Base-by-base conservation (phyloP, 495 filamentous ascomycete genomes). In the Annulohypoxylon bovei region DNA sequence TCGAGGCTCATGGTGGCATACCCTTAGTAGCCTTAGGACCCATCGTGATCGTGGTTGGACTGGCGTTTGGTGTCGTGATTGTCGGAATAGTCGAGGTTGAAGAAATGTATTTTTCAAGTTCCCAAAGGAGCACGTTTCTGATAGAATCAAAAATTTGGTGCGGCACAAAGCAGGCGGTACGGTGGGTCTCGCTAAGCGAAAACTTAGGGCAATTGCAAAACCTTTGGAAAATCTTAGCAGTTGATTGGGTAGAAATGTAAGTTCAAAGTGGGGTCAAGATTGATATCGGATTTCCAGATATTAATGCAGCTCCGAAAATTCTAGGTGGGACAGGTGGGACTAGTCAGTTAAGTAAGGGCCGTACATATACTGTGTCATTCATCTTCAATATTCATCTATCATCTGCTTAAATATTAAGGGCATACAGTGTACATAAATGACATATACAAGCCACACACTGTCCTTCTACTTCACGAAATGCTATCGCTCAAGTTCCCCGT, bases 1-100 rank as follows among this genome's bases (percentile, higher is more conserved):
- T 77, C 70, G 79, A 52, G 18, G n/a, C 6, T 64, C 25, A 39
- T 60, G 37, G 20, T 52, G 64, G 82, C 78, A 78, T 88, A 93
- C 91, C 88, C 88, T 91, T 90, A 75, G 81, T 85, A 67, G 79
- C 80, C 80, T 91, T 90, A 78, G 91, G 91, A 79, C 88, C 89
- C 91, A 94, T 94, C 81, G 82, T 84, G 85, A 81, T 78, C 82
- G 82, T 80, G 33, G n/a, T 59, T 37, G 78, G 50, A 72, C 84
- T 82, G 83, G 28, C 28, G 62, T 30, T 16, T 68, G 65, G 46
- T 55, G 50, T 46, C 27, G 61, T 68, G 49, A 62, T 59, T 70
- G 65, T 55, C 12, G 25, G n/a, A 14, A 5, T 54, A 33, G 14
- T 53, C 49, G n/a, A 27, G 55, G 16, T 42, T 16, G 55, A 39